Evolutionary conservation across 2,329 filamentous ascomycete species (phyloP), one percentile per base, ranked within the genome.

Genomic region (Verticillium tricorpus): DNA sequence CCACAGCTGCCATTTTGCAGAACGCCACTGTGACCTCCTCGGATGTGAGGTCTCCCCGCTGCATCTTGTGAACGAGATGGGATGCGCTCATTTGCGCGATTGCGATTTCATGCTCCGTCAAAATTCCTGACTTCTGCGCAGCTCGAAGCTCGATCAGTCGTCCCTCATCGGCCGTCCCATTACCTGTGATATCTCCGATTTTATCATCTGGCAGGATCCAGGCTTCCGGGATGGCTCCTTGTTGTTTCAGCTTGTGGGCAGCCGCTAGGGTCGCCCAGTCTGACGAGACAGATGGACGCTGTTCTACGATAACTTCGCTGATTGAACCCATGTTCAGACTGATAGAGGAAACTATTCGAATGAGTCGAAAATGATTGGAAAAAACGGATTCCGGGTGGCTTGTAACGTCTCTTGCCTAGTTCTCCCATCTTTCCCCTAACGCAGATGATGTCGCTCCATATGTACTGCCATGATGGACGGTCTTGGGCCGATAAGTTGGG

Each of bases 1-100:
- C 69, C 8, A 72, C 45, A 50, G 70, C 70, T 1, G 70, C 70
- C 40, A 67, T 65, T 56, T 72, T 71, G 45, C 66, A 67, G 25
- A 72, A 71, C 1, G 70, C 70, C 14, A 67, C 60, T 0, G 67
- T 64, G 1, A 72, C 70, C 22, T 69, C 67, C 19, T 68, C 62
- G 1, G 70, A 66, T 0, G 70, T 67, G 7, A 70, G 60, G 2
- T 64, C 22, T 2, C 64, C 61, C 1, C n/a, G 32, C 4, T 63
- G 57, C 5, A 71, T 61, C 35, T 66, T 64, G 32, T 32, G 40
- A 0, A 68, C 58, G 2, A 71, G 60, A 1, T 65, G 34, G 5
- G 56, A 52, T 1, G 67, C 67, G 19, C 40, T 64, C 9, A 65
- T 63, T n/a, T 61, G 62, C 4, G 68, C 67, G 56, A 71, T 70